Percentiles rank a stretch among this genome's conserved stretches.
Evolutionary conservation across 495 filamentous ascomycete species (phyloP).

Genomic region (Delitschia confertaspora): DNA sequence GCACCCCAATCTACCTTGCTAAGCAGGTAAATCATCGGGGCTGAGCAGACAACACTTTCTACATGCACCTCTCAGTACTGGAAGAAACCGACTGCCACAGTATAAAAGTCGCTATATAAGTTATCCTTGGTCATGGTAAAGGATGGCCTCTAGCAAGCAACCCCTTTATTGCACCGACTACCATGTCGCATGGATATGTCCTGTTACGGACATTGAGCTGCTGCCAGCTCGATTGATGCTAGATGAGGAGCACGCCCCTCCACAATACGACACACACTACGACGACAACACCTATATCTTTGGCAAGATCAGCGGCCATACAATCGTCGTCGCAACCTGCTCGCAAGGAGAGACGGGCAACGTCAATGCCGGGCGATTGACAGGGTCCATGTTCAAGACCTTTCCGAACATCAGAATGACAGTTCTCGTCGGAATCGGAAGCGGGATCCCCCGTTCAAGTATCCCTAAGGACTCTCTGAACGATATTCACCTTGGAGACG

Average conservation of each 20-base stretch:
- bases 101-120: too few species aligned
- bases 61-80: too few species aligned
- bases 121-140: too few species aligned
- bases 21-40: too few species aligned
- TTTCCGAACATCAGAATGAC: constrained; percentile 18
- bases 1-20: too few species aligned
- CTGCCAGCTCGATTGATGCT: constrained; percentile 9
- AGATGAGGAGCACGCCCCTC: constrained; percentile 7
- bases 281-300: constrained; percentile 19
- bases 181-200: constrained; percentile 13
- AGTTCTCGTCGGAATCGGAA: constrained; percentile 11
- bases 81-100: too few species aligned
- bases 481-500: constrained; percentile 8
- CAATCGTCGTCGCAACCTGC: constrained; percentile 12
- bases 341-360: constrained; percentile 8
- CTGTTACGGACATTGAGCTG: constrained; percentile 7
- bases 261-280: constrained; percentile 6
- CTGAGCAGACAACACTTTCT: too few species aligned
- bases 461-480: constrained; percentile 1
- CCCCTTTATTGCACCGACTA: constrained; percentile 8
- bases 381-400: constrained; percentile 12
- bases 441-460: constrained; percentile 3
- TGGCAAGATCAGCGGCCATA: constrained; percentile 10
- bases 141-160: constrained; percentile 4
- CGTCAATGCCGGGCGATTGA: constrained; percentile 9